Evolutionary conservation across 2,329 filamentous ascomycete genomes (phyloP), one percentile per base, ranked within the genome.

Genomic region (Domatiomyces catenatus): DNA sequence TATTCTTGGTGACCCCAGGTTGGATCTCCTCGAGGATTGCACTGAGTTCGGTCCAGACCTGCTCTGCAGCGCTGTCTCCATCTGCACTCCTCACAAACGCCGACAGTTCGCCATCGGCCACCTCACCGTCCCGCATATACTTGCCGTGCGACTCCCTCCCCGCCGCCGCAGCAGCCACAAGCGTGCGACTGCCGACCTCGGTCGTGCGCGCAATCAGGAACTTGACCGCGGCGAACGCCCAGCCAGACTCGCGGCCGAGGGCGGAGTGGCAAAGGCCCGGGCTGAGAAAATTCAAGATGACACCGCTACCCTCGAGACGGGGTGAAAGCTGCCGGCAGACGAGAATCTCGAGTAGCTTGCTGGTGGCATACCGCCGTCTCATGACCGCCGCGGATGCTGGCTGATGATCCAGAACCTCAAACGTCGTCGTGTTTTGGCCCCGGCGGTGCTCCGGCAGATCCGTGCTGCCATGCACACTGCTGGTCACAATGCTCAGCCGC

Each of bases 231-330:
- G 59, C 32, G 32, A 58, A 32, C 15, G 42, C 42, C n/a, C 15
- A 46, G 17, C 48, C 49, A 0, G 48, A 22, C 0, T 75, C 68
- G 1, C 74, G 65, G 5, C 55, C 58, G 1, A 79, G 63, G 20
- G 69, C 63, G 0, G 71, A 71, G 42, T 74, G 66, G 58, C 75
- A 79, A 26, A 74, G 63, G 1, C 75, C 75, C 0, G 76, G 76
- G 50, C 75, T 75, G 18, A 75, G 53, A 53, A 67, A 66, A 57
- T 76, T 78, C 51, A 79, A 56, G 1, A 70, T 69, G 42, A 78
- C 70, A 19, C 54, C 47, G 5, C 15, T 8, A 20, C 12, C 15
- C 2, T 15, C n/a, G 20, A 47, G 19, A 43, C 8, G 12, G 28
- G 12, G 15, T 5, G 26, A 3, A 17, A 52, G 28, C 17, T 69